Base-by-base conservation (phyloP, 2,329 filamentous ascomycete species). In the Huntiella bhutanensis region DNA sequence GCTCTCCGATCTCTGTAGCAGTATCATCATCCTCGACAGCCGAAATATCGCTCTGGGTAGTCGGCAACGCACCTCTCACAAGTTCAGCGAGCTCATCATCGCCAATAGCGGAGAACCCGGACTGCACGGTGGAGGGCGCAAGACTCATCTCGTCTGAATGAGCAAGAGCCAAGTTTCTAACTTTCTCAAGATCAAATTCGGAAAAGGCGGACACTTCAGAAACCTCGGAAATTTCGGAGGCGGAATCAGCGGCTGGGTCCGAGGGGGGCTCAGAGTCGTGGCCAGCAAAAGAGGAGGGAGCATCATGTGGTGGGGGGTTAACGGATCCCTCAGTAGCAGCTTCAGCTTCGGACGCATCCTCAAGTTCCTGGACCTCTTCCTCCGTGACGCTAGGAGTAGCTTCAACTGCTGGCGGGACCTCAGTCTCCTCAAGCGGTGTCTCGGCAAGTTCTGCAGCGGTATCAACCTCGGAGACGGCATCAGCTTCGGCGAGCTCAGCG, bases 131-230 rank as follows among this genome's bases (percentile, higher is more conserved):
- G 13, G 46, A 43, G 13, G 46, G 46, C 7, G 40, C 34, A 17
- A 43, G 10, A 5, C n/a, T 17, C 12, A 34, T 22, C 7, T 48
- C 40, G 33, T 39, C 46, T 12, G 40, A 43, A 12, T 22, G 13
- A 4, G 39, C 33, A 3, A 42, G 34, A 17, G 33, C 11, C 33
- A 43, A 22, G 12, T 38, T 34, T 5, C 43, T 41, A 15, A 15
- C 40, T 15, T 37, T 22, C 37, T 40, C 13, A 6, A 16, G 13
- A 10, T 16, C 13, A 12, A 17, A 16, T 40, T 40, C 15, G 3
- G 12, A 12, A 17, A 15, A 86, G n/a, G 85, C 62, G 37, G 59
- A 57, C 8, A 16, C 12, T 13, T 37, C 19, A 34, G 34, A 6
- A 45, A n/a, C 43, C 19, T 39, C 17, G 7, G 42, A 44, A 45